Conservation (phyloP, 1,284 basidiomycete species). For the Pseudozyma tsukubaensis region DNA sequence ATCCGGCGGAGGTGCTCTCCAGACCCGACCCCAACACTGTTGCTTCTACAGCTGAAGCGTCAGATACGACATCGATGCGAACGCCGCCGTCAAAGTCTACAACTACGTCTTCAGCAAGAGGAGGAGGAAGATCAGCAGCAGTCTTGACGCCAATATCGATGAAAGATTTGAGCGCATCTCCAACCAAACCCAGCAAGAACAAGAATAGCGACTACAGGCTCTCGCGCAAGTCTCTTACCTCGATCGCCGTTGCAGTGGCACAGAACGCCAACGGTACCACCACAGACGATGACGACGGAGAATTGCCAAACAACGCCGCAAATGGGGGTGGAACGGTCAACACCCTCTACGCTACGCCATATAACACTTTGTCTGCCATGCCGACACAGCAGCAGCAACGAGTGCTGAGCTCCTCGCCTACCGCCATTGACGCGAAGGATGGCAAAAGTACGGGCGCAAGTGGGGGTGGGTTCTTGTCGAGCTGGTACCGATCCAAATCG, state of each 20-base stretch:
- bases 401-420: constrained; percentile 20
- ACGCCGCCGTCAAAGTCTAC: background rate
- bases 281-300: constrained; percentile 7
- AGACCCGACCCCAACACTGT: constrained; percentile 35
- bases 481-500: constrained; percentile 18
- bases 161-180: constrained; percentile 2
- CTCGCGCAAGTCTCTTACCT: constrained; percentile 28
- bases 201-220: constrained; percentile 10
- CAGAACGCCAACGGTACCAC: background rate
- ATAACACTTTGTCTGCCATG: constrained; percentile 17
- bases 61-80: background rate
- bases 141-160: constrained; percentile 5
- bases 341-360: constrained; percentile 32
- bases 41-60: background rate
- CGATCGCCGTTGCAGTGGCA: constrained; percentile 18
- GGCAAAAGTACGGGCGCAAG: background rate
- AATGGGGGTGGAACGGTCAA: constrained; percentile 32
- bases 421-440: background rate
- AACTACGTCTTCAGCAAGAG: background rate
- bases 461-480: constrained; percentile 24
- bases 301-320: constrained; percentile 2
- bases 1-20: constrained; percentile 34
- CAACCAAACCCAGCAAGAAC: constrained; percentile 2
- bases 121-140: background rate
- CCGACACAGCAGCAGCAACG: background rate